phyloP scores from a whole-genome alignment of 805 yeast species.

The Lachancea nothofagi region DNA sequence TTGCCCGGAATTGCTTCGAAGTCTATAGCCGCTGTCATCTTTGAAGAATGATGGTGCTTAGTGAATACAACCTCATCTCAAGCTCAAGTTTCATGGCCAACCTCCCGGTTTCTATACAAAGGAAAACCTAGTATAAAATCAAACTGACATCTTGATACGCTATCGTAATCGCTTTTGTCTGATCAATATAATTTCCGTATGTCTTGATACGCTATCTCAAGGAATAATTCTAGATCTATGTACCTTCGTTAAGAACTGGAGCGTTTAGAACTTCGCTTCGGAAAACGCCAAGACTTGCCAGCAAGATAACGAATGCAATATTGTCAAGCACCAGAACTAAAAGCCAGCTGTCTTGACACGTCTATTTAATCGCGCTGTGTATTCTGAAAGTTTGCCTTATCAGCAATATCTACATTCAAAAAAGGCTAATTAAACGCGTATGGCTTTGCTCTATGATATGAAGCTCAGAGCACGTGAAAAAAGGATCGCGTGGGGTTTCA shows the following conservation, averaged over 20 bases:
- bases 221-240: neutral
- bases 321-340: neutral
- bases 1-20: slow-evolving; percentile 47
- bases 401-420: too few species aligned
- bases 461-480: too few species aligned
- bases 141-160: too few species aligned
- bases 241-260: neutral
- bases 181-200: too few species aligned
- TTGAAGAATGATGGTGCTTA: neutral
- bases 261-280: neutral
- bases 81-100: too few species aligned
- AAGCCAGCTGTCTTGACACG: neutral
- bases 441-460: too few species aligned
- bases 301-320: neutral
- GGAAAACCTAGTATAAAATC: neutral
- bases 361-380: neutral
- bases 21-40: slow-evolving; percentile 20
- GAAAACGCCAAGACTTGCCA: neutral
- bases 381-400: neutral
- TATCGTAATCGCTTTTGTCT: too few species aligned
- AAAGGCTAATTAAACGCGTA: too few species aligned
- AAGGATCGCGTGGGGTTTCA: too few species aligned
- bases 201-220: neutral
- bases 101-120: neutral
- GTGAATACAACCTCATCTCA: too few species aligned